Evolutionary conservation across 23 red algal genomes (phyloP).

Genomic region (Gracilaria gracilis): DNA sequence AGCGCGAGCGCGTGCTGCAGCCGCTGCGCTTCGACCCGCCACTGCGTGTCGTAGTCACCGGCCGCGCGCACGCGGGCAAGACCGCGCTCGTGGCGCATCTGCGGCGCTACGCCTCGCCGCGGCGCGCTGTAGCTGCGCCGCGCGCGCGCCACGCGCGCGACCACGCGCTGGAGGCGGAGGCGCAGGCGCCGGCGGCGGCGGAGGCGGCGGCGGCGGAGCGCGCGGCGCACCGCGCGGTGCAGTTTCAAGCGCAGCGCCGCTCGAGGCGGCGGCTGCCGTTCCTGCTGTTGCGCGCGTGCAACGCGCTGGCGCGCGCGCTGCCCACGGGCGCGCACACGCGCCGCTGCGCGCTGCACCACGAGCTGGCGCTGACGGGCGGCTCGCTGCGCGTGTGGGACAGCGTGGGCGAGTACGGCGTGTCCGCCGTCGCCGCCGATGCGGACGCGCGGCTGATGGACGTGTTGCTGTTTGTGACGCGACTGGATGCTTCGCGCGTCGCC

Average conservation of each 20-base stretch:
- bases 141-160: no score
- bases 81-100: background rate
- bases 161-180: no score
- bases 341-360: background rate
- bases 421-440: background rate
- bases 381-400: background rate
- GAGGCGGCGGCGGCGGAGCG: background rate
- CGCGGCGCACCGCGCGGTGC: background rate
- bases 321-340: no score
- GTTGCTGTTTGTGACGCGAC: conserved; percentile 56
- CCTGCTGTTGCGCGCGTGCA: no score
- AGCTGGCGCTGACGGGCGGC: background rate
- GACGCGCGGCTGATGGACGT: conserved; percentile 1
- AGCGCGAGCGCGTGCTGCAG: background rate
- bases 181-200: background rate
- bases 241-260: no score
- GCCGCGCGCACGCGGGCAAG: background rate
- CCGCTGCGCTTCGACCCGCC: background rate
- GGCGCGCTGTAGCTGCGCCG: no score
- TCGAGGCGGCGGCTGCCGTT: background rate
- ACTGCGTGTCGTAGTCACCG: background rate
- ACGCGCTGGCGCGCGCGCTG: no score
- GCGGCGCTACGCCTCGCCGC: background rate
- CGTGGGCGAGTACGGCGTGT: background rate
- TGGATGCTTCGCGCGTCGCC: conserved; percentile 43